These are phyloP conservation scores for Graphilbum fragrans DNA, from an alignment of 2,329 filamentous ascomycete species.

Conservation along the genomic window DNA sequence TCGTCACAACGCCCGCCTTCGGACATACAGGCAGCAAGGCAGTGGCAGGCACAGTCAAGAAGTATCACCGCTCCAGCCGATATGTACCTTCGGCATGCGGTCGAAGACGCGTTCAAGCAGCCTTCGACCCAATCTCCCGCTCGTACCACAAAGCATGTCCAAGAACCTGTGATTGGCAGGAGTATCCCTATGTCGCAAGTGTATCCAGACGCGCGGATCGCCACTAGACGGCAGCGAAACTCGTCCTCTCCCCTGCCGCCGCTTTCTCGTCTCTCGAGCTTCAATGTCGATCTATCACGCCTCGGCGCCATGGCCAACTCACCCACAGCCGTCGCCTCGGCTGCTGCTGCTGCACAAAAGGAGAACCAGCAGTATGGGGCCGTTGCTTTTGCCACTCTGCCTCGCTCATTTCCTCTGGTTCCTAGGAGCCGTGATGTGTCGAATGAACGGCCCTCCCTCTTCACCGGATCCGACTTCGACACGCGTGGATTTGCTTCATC, in stretches of 20 bases:
- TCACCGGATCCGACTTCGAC: conserved; percentile 57
- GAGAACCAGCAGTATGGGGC: not conserved
- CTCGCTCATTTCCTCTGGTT: conserved; percentile 18
- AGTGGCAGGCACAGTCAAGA: conserved; percentile 4
- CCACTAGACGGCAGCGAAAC: conserved; percentile 25
- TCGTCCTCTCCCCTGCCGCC: conserved; percentile 44
- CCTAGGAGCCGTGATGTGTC: conserved; percentile 26
- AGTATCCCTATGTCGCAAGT: conserved; percentile 3
- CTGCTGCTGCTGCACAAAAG: not conserved
- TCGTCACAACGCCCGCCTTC: conserved; percentile 1
- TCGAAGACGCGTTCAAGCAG: conserved; percentile 14
- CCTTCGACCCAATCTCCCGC: conserved; percentile 11
- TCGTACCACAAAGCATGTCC: not conserved
- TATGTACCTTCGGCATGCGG: conserved; percentile 11
- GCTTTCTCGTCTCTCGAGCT: conserved; percentile 39
- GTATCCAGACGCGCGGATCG: conserved; percentile 1
- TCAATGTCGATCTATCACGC: conserved; percentile 39
- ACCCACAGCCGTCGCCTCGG: conserved; percentile 7
- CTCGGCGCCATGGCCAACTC: conserved; percentile 27
- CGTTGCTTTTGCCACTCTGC: conserved; percentile 9
- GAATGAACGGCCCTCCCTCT: conserved; percentile 47
- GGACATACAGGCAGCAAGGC: conserved; percentile 1
- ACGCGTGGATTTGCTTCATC: conserved; percentile 46
- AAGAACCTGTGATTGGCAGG: not conserved
- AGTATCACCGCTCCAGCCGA: conserved; percentile 35